Evolutionary conservation across 2,329 filamentous ascomycete species (phyloP).

Genomic region (Trichoderma hamatum): DNA sequence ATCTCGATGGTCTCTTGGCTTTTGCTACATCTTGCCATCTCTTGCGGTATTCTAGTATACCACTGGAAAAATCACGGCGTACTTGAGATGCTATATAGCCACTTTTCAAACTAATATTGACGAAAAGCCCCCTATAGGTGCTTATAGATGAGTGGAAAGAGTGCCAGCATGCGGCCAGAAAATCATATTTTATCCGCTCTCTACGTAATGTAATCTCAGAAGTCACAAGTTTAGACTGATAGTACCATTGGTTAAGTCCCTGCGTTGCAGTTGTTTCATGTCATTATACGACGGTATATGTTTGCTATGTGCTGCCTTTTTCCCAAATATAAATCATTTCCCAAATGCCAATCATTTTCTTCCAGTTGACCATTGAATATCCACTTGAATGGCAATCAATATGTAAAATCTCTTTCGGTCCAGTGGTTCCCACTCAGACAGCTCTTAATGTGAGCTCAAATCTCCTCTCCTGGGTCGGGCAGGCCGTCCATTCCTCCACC

Average conservation of each 20-base stretch:
- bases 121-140: neutral
- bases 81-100: neutral
- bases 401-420: neutral
- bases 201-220: too few relatives aligned
- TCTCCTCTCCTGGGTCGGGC: neutral
- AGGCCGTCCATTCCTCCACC: neutral
- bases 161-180: too few relatives aligned
- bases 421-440: neutral
- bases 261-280: neutral
- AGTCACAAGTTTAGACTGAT: neutral
- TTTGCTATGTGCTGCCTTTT: conserved; percentile 3
- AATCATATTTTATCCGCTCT: neutral
- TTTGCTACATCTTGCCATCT: neutral
- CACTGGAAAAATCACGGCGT: neutral
- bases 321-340: neutral
- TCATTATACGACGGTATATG: conserved; percentile 8
- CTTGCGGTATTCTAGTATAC: neutral
- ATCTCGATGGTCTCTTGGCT: neutral
- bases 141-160: neutral
- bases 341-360: neutral
- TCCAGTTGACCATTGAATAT: neutral
- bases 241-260: neutral
- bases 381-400: neutral
- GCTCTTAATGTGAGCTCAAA: neutral
- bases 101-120: neutral